These are phyloP conservation scores for Didymella lethalis DNA, from an alignment of 2,329 filamentous ascomycete genomes.

Conservation along the genomic window DNA sequence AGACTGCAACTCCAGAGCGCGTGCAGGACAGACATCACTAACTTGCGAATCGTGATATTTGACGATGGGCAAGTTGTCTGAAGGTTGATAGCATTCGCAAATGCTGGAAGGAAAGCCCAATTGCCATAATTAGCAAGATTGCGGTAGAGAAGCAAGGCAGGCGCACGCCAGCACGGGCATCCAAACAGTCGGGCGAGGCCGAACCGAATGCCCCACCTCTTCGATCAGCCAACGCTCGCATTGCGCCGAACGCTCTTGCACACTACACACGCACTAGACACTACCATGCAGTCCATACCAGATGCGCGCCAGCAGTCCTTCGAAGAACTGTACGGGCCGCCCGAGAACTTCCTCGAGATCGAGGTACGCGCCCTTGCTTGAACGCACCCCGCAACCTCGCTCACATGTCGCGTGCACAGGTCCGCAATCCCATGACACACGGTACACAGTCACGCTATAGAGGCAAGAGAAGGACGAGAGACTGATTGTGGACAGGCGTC, in stretches of 20 bases:
- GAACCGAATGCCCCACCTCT: not conserved
- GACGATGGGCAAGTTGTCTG: too few species aligned
- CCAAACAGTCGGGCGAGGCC: constrained; percentile 1
- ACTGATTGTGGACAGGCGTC: constrained; percentile 76
- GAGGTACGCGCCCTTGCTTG: constrained; percentile 66
- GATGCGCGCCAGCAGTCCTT: constrained; percentile 88
- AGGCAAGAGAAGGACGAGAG: not conserved
- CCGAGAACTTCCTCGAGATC: constrained; percentile 98
- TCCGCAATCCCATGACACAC: constrained; percentile 74
- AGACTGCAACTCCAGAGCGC: too few species aligned
- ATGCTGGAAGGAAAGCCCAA: too few species aligned
- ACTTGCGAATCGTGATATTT: too few species aligned
- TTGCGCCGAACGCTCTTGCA: constrained; percentile 16
- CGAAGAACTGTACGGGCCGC: constrained; percentile 97
- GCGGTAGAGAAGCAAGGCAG: not conserved
- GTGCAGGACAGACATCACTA: too few species aligned
- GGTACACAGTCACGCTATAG: constrained; percentile 22
- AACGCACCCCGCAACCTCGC: constrained; percentile 25
- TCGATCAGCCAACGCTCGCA: constrained; percentile 20
- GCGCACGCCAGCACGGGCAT: not conserved
- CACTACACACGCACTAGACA: constrained; percentile 1
- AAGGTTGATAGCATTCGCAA: too few species aligned
- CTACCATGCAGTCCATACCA: constrained; percentile 68
- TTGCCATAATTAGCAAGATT: too few species aligned
- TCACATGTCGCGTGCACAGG: constrained; percentile 61